These are phyloP conservation scores for Gossypium australe DNA, from an alignment of 345 rosid genomes.

Conservation along the genomic window DNA sequence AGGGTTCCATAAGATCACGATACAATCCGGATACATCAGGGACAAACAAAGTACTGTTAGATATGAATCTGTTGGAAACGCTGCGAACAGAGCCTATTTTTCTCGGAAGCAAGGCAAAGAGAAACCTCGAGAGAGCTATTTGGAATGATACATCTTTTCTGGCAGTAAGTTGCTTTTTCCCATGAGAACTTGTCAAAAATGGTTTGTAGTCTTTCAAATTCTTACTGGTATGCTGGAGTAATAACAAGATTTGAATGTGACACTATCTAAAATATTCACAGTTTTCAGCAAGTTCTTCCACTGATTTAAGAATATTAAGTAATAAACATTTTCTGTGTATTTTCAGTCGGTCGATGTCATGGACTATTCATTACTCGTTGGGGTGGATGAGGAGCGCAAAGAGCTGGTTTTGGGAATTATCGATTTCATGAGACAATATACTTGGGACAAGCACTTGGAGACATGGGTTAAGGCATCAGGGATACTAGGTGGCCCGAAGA, in stretches of 20 bases:
- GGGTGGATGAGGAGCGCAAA: constrained; percentile 78
- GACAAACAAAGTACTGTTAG: constrained; percentile 67
- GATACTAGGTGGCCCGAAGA: constrained; percentile 77
- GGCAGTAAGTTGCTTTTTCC: constrained; percentile 54
- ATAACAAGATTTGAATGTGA: not conserved
- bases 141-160: constrained; percentile 95
- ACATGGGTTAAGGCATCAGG: constrained; percentile 95
- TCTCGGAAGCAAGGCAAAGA: constrained; percentile 90
- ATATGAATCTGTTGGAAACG: constrained; percentile 76
- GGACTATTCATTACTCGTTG: constrained; percentile 97
- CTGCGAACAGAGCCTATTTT: constrained; percentile 83
- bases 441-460: constrained; percentile 99
- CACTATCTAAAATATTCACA: not conserved
- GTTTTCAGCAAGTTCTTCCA: not conserved
- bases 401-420: constrained; percentile 94
- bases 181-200: not conserved
- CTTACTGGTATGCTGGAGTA: not conserved
- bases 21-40: constrained; percentile 85
- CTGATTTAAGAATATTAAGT: not conserved
- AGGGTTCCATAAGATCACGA: constrained; percentile 80
- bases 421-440: constrained; percentile 96
- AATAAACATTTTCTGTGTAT: constrained; percentile 2
- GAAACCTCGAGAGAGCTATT: constrained; percentile 89
- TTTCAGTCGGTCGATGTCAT: constrained; percentile 76
- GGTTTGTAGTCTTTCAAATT: not conserved